Conservation (phyloP, 495 filamentous ascomycete species). For the Xanthoparmelia taractica region DNA sequence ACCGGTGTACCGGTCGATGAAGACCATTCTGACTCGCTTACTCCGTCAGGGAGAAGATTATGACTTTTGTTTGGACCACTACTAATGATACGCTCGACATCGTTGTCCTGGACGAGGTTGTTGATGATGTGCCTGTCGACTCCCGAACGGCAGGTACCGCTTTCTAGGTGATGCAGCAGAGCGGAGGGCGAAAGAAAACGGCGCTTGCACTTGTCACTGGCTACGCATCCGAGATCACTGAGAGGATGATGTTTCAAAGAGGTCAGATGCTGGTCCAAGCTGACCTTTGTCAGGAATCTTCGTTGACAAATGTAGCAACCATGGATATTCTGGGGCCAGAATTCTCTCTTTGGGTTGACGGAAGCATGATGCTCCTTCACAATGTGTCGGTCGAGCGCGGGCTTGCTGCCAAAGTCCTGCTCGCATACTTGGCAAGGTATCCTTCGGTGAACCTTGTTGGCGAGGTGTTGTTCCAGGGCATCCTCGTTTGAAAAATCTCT, state of each 20-base stretch:
- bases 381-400: slow-evolving; percentile 17
- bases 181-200: slow-evolving; percentile 21
- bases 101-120: slow-evolving; percentile 13
- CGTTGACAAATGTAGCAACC: slow-evolving; percentile 23
- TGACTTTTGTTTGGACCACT: background rate
- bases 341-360: background rate
- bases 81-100: slow-evolving; percentile 14
- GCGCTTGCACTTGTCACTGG: slow-evolving; percentile 16
- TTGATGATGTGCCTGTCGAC: slow-evolving; percentile 14
- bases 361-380: background rate
- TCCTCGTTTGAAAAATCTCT: slow-evolving; percentile 14
- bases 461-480: slow-evolving; percentile 20
- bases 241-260: slow-evolving; percentile 18
- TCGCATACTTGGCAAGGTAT: slow-evolving; percentile 17
- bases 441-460: slow-evolving; percentile 15
- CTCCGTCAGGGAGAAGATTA: background rate
- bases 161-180: slow-evolving; percentile 25
- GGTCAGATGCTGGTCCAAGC: slow-evolving; percentile 18
- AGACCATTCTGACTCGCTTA: background rate
- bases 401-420: slow-evolving; percentile 19
- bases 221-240: slow-evolving; percentile 24
- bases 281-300: slow-evolving; percentile 19
- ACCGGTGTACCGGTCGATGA: slow-evolving; percentile 7
- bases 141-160: slow-evolving; percentile 20
- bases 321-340: background rate